A percentile compares a stretch with the other conserved stretches of the same genome.
These are phyloP conservation scores for Xylaria sp. DNA, from an alignment of 2,329 filamentous ascomycete genomes.

Conservation along the genomic window DNA sequence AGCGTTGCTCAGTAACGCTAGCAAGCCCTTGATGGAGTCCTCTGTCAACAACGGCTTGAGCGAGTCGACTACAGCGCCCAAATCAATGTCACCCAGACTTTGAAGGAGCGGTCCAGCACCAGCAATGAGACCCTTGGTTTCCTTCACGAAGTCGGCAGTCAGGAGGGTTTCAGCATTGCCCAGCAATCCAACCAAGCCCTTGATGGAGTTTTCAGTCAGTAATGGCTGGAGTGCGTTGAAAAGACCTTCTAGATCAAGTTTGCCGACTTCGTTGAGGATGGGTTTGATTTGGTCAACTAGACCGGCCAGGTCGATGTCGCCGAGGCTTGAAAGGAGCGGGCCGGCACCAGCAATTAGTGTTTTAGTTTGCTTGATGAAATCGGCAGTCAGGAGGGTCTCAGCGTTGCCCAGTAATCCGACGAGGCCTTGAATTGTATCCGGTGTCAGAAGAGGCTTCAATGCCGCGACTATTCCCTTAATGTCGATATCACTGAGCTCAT, in stretches of 20 bases:
- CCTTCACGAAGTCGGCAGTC: slow-evolving; percentile 47
- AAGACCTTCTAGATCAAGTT: slow-evolving; percentile 51
- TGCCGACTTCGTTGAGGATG: slow-evolving; percentile 44
- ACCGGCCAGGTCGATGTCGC: slow-evolving; percentile 49
- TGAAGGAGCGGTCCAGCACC: slow-evolving; percentile 49
- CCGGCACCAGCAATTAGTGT: slow-evolving; percentile 43
- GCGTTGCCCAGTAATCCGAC: slow-evolving; percentile 37
- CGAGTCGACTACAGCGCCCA: slow-evolving; percentile 48
- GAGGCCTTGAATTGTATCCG: slow-evolving; percentile 35
- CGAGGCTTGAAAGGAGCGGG: slow-evolving; percentile 50
- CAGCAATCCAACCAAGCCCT: slow-evolving; percentile 50
- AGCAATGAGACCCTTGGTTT: slow-evolving; percentile 43
- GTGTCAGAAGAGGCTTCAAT: slow-evolving; percentile 49
- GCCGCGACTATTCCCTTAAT: slow-evolving; percentile 51
- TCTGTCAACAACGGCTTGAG: slow-evolving; percentile 51
- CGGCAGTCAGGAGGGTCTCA: slow-evolving; percentile 49
- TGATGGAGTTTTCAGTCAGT: slow-evolving; percentile 46
- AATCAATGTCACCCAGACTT: slow-evolving; percentile 50
- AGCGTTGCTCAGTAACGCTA: slow-evolving; percentile 53
- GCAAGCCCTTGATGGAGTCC: slow-evolving; percentile 48
- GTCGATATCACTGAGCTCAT: slow-evolving; percentile 51
- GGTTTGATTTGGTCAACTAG: slow-evolving; percentile 42
- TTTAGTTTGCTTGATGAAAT: slow-evolving; percentile 44
- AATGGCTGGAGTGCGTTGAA: slow-evolving; percentile 52
- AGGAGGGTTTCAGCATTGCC: slow-evolving; percentile 54